These are phyloP conservation scores for Pythium guiyangense DNA, from an alignment of 352 stramenopile species.

Conservation along the genomic window DNA sequence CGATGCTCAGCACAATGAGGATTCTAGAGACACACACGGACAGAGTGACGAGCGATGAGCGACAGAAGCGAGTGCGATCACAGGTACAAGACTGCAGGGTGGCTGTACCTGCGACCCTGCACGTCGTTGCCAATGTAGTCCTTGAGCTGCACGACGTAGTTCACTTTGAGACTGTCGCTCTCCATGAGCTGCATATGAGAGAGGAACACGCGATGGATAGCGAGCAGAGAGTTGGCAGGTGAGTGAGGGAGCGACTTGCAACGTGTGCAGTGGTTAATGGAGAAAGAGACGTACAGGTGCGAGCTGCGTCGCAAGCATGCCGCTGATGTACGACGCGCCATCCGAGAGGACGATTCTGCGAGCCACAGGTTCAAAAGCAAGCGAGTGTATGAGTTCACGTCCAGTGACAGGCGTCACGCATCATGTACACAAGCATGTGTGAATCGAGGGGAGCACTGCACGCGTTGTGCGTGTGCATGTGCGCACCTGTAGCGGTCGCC, in stretches of 20 bases:
- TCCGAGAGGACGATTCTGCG: slow-evolving; percentile 76
- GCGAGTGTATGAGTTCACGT: background rate
- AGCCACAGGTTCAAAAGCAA: background rate
- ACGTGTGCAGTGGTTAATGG: too few relatives aligned
- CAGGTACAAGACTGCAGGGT: background rate
- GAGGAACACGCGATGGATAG: background rate
- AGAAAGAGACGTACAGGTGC: slow-evolving; percentile 38
- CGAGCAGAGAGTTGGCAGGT: background rate
- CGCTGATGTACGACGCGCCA: slow-evolving; percentile 76
- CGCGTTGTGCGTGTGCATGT: too few relatives aligned
- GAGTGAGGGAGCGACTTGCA: too few relatives aligned
- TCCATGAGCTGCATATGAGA: slow-evolving; percentile 58
- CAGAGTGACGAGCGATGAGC: background rate
- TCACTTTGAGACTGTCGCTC: slow-evolving; percentile 72
- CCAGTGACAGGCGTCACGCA: background rate
- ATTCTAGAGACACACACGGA: too few relatives aligned
- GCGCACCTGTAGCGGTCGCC: slow-evolving; percentile 70
- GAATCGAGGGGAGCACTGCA: background rate
- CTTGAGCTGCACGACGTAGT: slow-evolving; percentile 84
- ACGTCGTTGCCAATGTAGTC: slow-evolving; percentile 84
- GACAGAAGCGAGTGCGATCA: background rate
- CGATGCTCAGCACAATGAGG: slow-evolving; percentile 80
- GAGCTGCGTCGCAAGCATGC: slow-evolving; percentile 85
- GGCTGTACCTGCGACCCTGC: slow-evolving; percentile 50
- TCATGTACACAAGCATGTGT: background rate